Conservation (phyloP, 371 early-diverging fungal species). For the Choanephora cucurbitarum region DNA sequence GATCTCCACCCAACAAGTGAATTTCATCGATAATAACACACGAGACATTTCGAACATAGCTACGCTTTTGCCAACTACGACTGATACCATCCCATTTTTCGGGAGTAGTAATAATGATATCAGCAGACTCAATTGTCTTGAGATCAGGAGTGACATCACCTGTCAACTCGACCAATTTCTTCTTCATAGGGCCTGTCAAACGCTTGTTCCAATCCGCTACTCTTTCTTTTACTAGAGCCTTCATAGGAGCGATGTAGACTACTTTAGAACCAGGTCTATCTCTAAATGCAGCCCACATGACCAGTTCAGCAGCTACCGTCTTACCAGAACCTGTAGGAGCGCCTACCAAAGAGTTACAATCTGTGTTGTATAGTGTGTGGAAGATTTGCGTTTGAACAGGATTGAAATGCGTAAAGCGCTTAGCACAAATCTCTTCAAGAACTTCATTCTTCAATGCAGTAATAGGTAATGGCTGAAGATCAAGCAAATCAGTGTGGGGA, state of each 20-base stretch:
- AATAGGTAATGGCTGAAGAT: slow-evolving; percentile 87
- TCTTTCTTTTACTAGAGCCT: slow-evolving; percentile 98
- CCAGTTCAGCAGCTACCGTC: slow-evolving; percentile 96
- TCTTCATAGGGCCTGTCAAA: slow-evolving; percentile 75
- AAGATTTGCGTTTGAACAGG: slow-evolving; percentile 98
- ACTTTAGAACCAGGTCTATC: slow-evolving; percentile 87
- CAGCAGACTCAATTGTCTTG: slow-evolving; percentile 80
- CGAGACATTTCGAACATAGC: slow-evolving; percentile 81
- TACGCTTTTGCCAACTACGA: slow-evolving; percentile 86
- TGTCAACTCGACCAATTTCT: slow-evolving; percentile 92
- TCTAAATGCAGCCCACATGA: slow-evolving; percentile 89
- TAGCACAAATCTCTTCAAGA: slow-evolving; percentile 77
- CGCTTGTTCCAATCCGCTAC: slow-evolving; percentile 89
- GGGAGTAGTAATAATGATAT: slow-evolving; percentile 97
- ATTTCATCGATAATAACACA: slow-evolving; percentile 99
- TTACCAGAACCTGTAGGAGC: slow-evolving; percentile 99
- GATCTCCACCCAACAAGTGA: slow-evolving; percentile 95
- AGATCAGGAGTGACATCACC: slow-evolving; percentile 96
- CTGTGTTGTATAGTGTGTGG: slow-evolving; percentile 89
- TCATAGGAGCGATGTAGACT: slow-evolving; percentile 99
- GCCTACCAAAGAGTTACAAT: slow-evolving; percentile 90
- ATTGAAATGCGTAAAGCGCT: slow-evolving; percentile 93
- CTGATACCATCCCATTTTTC: slow-evolving; percentile 99
- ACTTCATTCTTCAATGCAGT: slow-evolving; percentile 79
- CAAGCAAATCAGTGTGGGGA: slow-evolving; percentile 87